Evolutionary conservation across 106 monocot genomes (phyloP).

Genomic region (Narthecium ossifragum): DNA sequence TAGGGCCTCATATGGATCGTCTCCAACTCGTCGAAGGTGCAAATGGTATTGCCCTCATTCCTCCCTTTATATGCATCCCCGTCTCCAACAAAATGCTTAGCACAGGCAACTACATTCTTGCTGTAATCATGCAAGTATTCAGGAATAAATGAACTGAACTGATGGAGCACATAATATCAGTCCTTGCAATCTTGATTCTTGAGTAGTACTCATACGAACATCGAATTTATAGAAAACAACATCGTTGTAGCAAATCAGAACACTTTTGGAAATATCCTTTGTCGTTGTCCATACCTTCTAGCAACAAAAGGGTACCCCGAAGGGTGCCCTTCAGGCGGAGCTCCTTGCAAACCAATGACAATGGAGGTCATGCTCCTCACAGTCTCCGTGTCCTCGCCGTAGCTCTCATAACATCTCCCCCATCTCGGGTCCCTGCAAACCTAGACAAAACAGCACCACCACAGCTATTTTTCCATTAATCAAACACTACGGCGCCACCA

Average conservation of each 20-base stretch:
- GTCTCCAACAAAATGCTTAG: conserved; percentile 94
- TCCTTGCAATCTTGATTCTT: too few relatives aligned
- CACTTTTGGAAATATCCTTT: too few relatives aligned
- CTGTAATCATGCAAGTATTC: conserved; percentile 35
- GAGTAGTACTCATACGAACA: too few relatives aligned
- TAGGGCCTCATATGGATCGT: conserved; percentile 73
- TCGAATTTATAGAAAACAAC: too few relatives aligned
- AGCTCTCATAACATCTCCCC: conserved; percentile 87
- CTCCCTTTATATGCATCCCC: conserved; percentile 64
- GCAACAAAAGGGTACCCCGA: conserved; percentile 60
- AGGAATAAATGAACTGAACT: too few relatives aligned
- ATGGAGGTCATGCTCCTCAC: conserved; percentile 55
- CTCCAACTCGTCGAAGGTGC: conserved; percentile 65
- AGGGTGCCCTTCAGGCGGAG: conserved; percentile 60
- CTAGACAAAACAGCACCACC: conserved; percentile 27
- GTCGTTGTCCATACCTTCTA: conserved; percentile 35
- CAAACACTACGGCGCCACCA: too few relatives aligned
- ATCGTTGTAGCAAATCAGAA: too few relatives aligned
- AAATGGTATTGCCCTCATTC: conserved; percentile 77
- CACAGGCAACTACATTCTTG: conserved; percentile 73
- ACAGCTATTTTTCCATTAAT: too few relatives aligned
- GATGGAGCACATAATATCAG: too few relatives aligned
- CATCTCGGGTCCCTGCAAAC: conserved; percentile 87
- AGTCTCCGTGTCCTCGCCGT: conserved; percentile 75
- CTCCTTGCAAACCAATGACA: conserved; percentile 72